Evolutionary conservation across 1,284 basidiomycete genomes (phyloP), one percentile per base, ranked within the genome.

Genomic region (Leccinum pachyderme): DNA sequence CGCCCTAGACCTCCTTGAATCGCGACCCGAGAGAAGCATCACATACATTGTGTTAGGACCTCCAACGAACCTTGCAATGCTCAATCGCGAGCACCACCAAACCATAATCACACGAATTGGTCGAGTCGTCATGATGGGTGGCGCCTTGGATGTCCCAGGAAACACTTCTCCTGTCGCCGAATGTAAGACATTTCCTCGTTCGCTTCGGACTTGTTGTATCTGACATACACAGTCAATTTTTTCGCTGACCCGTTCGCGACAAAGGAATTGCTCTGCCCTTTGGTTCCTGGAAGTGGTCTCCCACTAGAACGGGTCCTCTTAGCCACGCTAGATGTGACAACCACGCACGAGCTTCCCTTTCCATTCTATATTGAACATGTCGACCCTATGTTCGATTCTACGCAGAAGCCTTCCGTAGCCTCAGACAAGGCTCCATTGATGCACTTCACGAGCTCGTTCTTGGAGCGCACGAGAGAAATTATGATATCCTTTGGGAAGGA

Each of bases 191-290:
- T 50, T 47, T 47, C 41, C 15, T 45, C 53, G 15, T 43, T 27
- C 28, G 43, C 8, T 31, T 31, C 3, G 7, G 12, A 33, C 15
- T 9, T 5, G 15, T 49, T 43, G 32, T 48, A 31, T 49, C 59
- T 63, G 31, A 9, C 52, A 7, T 54, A 7, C 53, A 7, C 65
- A 93, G 84, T 98, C 81, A 98, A 98, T 75, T 94, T 91, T 67
- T 97, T 89, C 61, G 94, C 95, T 3, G 95, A 98, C 66, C 93
- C 95, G 2, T 93, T 81, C 65, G 93, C 95, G 1, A 91, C 90
- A 8, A 81, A 82, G 51, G 80, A 87, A 49, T 70, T 90, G 0
- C 73, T 89, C 27, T 68, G 78, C 37, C 76, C 81, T 5, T 37
- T 62, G 1, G 57, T 65, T 9, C 66, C 73, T 5, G 64, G 68